Percentiles rank a stretch among this genome's conserved stretches.
phyloP scores from a whole-genome alignment of 495 filamentous ascomycete genomes.

The Penicillium lividum region DNA sequence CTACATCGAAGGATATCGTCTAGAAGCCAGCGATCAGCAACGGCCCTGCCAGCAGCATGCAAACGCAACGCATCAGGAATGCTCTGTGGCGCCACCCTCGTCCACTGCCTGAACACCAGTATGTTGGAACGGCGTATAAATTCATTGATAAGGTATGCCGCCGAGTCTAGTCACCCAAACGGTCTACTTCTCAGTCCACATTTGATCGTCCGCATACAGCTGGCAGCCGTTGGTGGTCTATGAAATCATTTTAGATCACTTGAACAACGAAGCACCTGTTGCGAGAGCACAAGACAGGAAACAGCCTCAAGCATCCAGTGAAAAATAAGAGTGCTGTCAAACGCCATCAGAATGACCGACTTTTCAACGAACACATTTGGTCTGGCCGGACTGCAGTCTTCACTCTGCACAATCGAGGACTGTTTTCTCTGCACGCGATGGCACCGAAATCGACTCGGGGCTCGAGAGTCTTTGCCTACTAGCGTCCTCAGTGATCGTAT shows the following conservation, averaged over 20 bases:
- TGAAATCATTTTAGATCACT: background rate
- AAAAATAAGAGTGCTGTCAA: background rate
- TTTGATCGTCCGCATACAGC: background rate
- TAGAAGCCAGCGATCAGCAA: background rate
- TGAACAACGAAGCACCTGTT: background rate
- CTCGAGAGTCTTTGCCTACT: background rate
- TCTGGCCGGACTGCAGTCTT: slow-evolving; percentile 1
- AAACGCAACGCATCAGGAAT: background rate
- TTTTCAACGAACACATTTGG: background rate
- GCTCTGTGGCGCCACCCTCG: background rate
- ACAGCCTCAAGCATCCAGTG: background rate
- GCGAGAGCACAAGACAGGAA: background rate
- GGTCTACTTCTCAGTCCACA: background rate
- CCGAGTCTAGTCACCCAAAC: background rate
- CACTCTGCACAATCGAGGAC: background rate
- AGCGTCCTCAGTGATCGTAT: background rate
- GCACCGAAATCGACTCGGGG: background rate
- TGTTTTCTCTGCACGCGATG: background rate
- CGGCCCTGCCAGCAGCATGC: background rate
- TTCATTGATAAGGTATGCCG: background rate
- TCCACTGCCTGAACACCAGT: background rate
- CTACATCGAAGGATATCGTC: background rate
- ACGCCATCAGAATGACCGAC: background rate
- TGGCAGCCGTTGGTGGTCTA: background rate
- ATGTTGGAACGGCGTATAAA: background rate